Base-by-base conservation (phyloP, 768 basidiomycete genomes). In the Piloderma croceum region DNA sequence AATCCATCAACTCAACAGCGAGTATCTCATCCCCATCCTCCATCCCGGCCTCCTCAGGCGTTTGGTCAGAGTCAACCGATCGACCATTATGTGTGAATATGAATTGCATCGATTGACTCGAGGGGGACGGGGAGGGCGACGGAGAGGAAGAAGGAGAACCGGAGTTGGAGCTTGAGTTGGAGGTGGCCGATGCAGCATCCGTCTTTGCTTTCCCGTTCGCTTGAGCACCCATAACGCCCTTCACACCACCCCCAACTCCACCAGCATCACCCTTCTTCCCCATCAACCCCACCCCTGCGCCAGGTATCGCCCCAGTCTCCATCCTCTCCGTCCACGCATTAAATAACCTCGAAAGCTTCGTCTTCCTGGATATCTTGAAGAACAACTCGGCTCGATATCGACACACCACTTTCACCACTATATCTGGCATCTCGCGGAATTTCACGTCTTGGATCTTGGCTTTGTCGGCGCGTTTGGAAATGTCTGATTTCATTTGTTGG, bases 301-400 rank as follows among this genome's bases (percentile, higher is more conserved):
- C n/a, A n/a, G n/a, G n/a, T n/a, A n/a, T n/a, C n/a, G n/a, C n/a
- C n/a, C n/a, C n/a, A n/a, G n/a, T n/a, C 57, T 89, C 88, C 90
- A 92, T 92, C 47, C 89, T 73, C 37, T 86, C 85, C 20, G 86
- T 88, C 88, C 89, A 91, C 22, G 88, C 84, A 51, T 79, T 83
- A 60, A 91, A 89, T 41, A 91, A 70, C 41, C 83, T 74, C 41
- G 81, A 79, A 24, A 92, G 69, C 57, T 89, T 90, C 20, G 86
- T 89, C 64, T 90, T 90, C 58, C 90, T 83, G 7, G 86, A 87
- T 49, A 92, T 88, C 62, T 90, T 91, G 77, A 92, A 92, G 68
- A 87, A 90, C 31, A 92, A 73, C 53, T 92, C 89, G 4, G 89
- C 87, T 33, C 90, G 84, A 58, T 90, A 90, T 51, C 83, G 82